Base-by-base conservation (phyloP, 768 basidiomycete genomes). In the Russula emetica region DNA sequence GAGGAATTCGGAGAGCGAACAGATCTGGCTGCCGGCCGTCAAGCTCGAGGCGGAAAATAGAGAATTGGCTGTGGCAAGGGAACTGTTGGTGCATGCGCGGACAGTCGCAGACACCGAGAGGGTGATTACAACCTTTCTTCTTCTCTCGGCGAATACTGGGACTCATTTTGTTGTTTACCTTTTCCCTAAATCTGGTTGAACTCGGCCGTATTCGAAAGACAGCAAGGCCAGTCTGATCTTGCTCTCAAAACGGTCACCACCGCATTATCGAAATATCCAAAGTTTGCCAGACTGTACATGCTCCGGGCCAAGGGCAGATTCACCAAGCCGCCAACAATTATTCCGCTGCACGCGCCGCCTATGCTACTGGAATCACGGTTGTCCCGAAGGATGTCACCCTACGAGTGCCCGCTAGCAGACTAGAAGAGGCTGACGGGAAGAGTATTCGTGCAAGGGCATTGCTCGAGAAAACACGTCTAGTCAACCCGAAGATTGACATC, bases 1-100 rank as follows among this genome's bases (percentile, higher is more conserved):
- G 57, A 92, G 93, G 60, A 98, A 98, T 72, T 92, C 94, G 14
- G 94, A 98, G 74, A 95, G 92, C 72, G 97, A 98, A 77, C 87
- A 89, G 68, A 98, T 99, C 71, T 98, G 95, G 94, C 78, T 99
- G 59, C 97, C 96, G 2, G 97, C 96, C 32, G 92, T 96, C 67
- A 98, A 98, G 74, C 80, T 98, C 6, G 96, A 98, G 72, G 92
- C 94, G 0, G 95, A 98, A 79, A 98, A 96, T 68, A 90, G 91
- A 3, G 91, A 98, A 72, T 78, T 92, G 64, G 86, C 80, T 6
- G 93, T 92, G 20, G 96, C 96, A 2, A 79, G 87, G 65, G 88
- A 94, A 75, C 76, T 99, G 50, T 80, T 98, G 67, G 84, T 88
- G 54, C 88, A 94, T 65, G 97, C 96, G 14, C 79, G 96, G 63